Evolutionary conservation across 169 alveolate species (phyloP), one percentile per base, ranked within the genome.

Genomic region (Plasmodium berghei): DNA sequence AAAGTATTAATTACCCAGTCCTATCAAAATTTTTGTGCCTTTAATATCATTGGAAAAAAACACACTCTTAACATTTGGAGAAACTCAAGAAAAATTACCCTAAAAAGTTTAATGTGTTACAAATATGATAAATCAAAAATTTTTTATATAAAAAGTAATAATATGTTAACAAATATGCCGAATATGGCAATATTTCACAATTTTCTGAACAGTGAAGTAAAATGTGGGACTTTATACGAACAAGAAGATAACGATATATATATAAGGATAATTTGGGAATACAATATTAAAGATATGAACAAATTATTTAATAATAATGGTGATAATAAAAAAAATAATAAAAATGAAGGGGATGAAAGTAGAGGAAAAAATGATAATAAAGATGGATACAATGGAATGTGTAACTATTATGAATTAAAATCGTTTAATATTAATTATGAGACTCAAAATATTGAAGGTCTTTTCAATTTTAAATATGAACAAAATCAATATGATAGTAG

Each of bases 401-500:
- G 56, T 22, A 14, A 40, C 22, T 14, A 24, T 10, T 42, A 55
- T 22, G 85, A 83, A 10, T 49, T 86, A 14, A 86, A 86, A 73
- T 86, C 73, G 6, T 86, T 86, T 56, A 86, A 86, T 24, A 86
- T 86, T 46, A 86, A 86, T 34, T 86, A 86, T 22, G 91, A 86
- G 26, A 86, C 87, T 1, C 91, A 86, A 63, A 86, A 72, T 9
- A 86, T 86, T 40, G 91, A 86, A 55, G 91, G 91, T 5, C 20
- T 86, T 26, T 86, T 86, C 55, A 86, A 86, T 71, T 86, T 86
- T 86, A 69, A 72, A 71, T 86, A 86, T 62, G 91, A 86, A 73
- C 75, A 86, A 55, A 86, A 86, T 63, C 91, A 86, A 26, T 86
- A 86, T 66, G 87, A 86, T 71, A 86, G 91, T 63, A 86, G 87